A percentile compares a stretch with the other conserved stretches of the same genome.
Evolutionary conservation across 2,329 filamentous ascomycete species (phyloP).

Genomic region (Annulohypoxylon truncatum): DNA sequence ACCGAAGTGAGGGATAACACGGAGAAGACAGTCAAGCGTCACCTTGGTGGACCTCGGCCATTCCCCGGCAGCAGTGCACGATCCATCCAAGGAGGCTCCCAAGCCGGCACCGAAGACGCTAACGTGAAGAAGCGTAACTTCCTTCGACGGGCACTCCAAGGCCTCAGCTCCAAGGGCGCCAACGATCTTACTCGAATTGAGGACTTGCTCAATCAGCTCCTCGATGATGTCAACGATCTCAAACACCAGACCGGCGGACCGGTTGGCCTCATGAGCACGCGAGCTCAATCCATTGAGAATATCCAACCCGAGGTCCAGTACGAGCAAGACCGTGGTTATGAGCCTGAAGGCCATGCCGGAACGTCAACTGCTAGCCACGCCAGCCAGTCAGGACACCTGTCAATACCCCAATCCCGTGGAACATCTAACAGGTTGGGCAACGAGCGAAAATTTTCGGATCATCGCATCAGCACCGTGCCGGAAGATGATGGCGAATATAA

Average conservation of each 20-base stretch:
- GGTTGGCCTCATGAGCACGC: slow-evolving; percentile 58
- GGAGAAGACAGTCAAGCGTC: slow-evolving; percentile 83
- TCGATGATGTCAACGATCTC: slow-evolving; percentile 89
- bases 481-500: slow-evolving; percentile 84
- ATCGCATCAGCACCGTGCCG: slow-evolving; percentile 89
- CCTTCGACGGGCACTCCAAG: slow-evolving; percentile 94
- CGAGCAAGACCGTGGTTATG: slow-evolving; percentile 79
- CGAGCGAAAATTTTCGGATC: slow-evolving; percentile 73
- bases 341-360: slow-evolving; percentile 82
- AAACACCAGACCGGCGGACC: slow-evolving; percentile 68
- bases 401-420: slow-evolving; percentile 66
- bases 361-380: slow-evolving; percentile 78
- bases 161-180: slow-evolving; percentile 85
- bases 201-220: slow-evolving; percentile 89
- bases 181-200: slow-evolving; percentile 91
- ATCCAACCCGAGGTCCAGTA: slow-evolving; percentile 71
- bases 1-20: slow-evolving; percentile 88
- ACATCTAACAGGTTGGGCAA: slow-evolving; percentile 57
- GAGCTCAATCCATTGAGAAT: slow-evolving; percentile 74
- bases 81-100: slow-evolving; percentile 67
- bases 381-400: slow-evolving; percentile 81
- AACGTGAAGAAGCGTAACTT: slow-evolving; percentile 88
- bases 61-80: slow-evolving; percentile 75
- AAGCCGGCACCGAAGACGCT: slow-evolving; percentile 67
- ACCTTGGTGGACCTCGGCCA: slow-evolving; percentile 87